Percentiles rank a stretch among this genome's conserved stretches.
These are phyloP conservation scores for Hanseniaspora hatyaiensis DNA, from an alignment of 805 yeast species.

Conservation along the genomic window DNA sequence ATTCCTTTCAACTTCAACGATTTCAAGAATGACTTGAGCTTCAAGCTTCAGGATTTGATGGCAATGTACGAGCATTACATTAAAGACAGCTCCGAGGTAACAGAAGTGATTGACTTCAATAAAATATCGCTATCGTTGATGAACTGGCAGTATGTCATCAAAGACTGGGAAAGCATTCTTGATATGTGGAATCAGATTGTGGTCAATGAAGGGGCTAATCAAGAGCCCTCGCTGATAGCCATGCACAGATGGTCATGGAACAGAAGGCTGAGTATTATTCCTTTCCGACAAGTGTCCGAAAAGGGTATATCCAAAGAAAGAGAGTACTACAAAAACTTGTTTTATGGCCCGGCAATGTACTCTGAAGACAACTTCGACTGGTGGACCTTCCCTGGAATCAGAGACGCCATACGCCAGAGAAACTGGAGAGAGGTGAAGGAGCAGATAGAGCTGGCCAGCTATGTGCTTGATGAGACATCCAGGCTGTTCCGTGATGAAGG, in stretches of 20 bases:
- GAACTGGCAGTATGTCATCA: slow-evolving; percentile 36
- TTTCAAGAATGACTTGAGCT: slow-evolving; percentile 36
- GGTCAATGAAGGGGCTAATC: slow-evolving; percentile 38
- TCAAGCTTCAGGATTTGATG: slow-evolving; percentile 37
- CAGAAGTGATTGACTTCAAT: slow-evolving; percentile 26
- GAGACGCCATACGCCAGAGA: slow-evolving; percentile 48
- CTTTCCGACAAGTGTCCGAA: slow-evolving; percentile 39
- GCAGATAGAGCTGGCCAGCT: slow-evolving; percentile 38
- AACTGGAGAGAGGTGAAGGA: slow-evolving; percentile 45
- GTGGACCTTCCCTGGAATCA: slow-evolving; percentile 64
- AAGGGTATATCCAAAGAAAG: slow-evolving; percentile 37
- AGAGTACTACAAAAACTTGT: slow-evolving; percentile 52
- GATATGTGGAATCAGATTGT: slow-evolving; percentile 53
- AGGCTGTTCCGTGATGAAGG: slow-evolving; percentile 27
- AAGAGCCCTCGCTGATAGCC: slow-evolving; percentile 63
- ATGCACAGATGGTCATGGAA: slow-evolving; percentile 75
- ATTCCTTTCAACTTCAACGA: slow-evolving; percentile 53
- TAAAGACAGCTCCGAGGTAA: slow-evolving; percentile 26
- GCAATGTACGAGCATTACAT: slow-evolving; percentile 21
- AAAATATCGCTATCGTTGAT: slow-evolving; percentile 27
- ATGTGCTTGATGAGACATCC: slow-evolving; percentile 28
- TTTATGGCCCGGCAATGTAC: slow-evolving; percentile 57
- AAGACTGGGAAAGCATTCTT: slow-evolving; percentile 43
- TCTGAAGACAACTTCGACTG: slow-evolving; percentile 35
- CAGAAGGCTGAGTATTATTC: slow-evolving; percentile 46